phyloP scores from a whole-genome alignment of 2,329 filamentous ascomycete species.

The Neurospora sp. region DNA sequence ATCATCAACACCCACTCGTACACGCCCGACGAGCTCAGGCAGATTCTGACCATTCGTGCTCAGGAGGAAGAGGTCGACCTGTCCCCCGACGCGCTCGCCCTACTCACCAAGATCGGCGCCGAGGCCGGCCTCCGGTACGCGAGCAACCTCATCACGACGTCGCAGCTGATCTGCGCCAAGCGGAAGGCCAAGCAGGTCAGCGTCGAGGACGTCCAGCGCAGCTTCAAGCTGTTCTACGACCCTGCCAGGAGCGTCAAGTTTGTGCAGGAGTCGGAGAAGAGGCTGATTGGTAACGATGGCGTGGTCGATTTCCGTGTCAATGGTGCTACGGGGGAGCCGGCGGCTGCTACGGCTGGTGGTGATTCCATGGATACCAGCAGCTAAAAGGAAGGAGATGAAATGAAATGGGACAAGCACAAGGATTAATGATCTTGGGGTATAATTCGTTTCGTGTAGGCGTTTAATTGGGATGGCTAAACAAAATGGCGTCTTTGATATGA shows the following conservation, averaged over 20 bases:
- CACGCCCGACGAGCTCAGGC: slow-evolving; percentile 70
- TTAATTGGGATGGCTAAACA: neutral
- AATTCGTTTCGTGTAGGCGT: slow-evolving; percentile 1
- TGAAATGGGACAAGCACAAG: slow-evolving; percentile 4
- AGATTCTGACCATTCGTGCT: slow-evolving; percentile 86
- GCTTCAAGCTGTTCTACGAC: slow-evolving; percentile 92
- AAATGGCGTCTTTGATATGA: neutral
- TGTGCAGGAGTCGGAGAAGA: slow-evolving; percentile 80
- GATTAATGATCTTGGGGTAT: slow-evolving; percentile 2
- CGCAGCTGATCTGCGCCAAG: slow-evolving; percentile 79
- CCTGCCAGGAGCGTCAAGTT: slow-evolving; percentile 81
- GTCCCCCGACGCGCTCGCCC: slow-evolving; percentile 77
- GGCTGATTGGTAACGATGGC: slow-evolving; percentile 83
- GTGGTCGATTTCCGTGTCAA: slow-evolving; percentile 59
- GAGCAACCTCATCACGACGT: slow-evolving; percentile 96
- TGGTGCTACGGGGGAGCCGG: slow-evolving; percentile 20
- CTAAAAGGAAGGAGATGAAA: slow-evolving; percentile 4
- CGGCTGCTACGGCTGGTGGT: neutral
- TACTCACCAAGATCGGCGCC: slow-evolving; percentile 90
- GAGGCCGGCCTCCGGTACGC: slow-evolving; percentile 90
- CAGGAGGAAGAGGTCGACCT: slow-evolving; percentile 94
- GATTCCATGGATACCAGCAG: slow-evolving; percentile 23
- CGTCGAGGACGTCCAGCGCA: slow-evolving; percentile 83
- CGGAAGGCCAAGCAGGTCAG: slow-evolving; percentile 74
- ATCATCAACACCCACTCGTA: slow-evolving; percentile 94